phyloP scores from a whole-genome alignment of 768 basidiomycete genomes.

The Suillus ampliporus region DNA sequence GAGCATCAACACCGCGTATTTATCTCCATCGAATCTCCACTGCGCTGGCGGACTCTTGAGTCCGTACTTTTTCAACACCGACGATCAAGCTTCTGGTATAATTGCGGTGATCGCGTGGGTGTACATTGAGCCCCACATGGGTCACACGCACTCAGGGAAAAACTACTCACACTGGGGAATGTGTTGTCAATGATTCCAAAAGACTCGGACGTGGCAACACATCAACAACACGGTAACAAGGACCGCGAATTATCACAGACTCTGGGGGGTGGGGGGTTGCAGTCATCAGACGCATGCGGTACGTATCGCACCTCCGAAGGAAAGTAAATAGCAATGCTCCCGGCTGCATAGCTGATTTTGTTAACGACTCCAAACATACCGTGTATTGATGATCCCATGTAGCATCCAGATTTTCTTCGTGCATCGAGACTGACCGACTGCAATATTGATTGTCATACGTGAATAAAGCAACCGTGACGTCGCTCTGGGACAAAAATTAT shows the following conservation, averaged over 20 bases:
- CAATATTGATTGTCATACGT: too few species aligned
- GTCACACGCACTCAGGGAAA: neutral
- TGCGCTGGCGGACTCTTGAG: neutral
- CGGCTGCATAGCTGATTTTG: neutral
- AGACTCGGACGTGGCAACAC: neutral
- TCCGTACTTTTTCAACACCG: neutral
- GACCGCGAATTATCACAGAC: neutral
- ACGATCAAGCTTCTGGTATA: neutral
- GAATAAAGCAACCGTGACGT: too few species aligned
- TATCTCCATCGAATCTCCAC: neutral
- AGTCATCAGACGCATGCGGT: neutral
- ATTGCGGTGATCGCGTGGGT: neutral
- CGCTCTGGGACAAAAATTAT: too few species aligned
- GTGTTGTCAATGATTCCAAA: neutral
- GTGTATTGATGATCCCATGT: too few species aligned
- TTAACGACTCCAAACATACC: too few species aligned
- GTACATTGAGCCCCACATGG: neutral
- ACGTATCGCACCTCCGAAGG: neutral
- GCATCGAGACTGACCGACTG: too few species aligned
- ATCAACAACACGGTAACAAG: neutral
- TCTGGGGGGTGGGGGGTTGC: neutral
- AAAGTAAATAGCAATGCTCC: neutral
- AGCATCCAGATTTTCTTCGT: too few species aligned
- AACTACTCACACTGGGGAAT: neutral
- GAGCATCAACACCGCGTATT: neutral